A percentile compares a stretch with the other conserved stretches of the same genome.
Conservation (phyloP, 768 basidiomycete genomes). For the Phlegmacium glaucopus region DNA sequence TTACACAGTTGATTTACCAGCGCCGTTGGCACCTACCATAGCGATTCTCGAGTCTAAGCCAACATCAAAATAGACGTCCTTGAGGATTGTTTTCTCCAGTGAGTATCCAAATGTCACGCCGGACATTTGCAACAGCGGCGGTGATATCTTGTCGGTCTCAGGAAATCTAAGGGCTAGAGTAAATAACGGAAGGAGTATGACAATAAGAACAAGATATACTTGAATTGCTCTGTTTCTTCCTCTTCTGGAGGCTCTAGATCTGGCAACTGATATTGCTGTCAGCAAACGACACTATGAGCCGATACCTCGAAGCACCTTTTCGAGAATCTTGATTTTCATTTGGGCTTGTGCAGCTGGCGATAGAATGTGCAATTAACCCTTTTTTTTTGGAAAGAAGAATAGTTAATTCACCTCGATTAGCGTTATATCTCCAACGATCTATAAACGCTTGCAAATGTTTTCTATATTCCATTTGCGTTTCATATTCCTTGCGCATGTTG, state of each 20-base stretch:
- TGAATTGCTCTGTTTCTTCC: constrained; percentile 93
- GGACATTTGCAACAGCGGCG: constrained; percentile 89
- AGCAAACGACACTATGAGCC: not conserved
- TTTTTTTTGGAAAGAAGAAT: not conserved
- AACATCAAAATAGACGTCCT: constrained; percentile 83
- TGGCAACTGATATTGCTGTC: constrained; percentile 56
- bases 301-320: constrained; percentile 48
- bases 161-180: constrained; percentile 60
- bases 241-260: constrained; percentile 90
- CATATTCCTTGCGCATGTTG: constrained; percentile 92
- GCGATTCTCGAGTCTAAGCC: constrained; percentile 94
- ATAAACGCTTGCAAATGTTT: constrained; percentile 97
- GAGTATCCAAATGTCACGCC: constrained; percentile 90
- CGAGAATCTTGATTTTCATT: constrained; percentile 69
- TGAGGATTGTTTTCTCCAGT: constrained; percentile 71
- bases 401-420: constrained; percentile 68
- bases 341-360: constrained; percentile 79
- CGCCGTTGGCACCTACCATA: constrained; percentile 92
- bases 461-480: constrained; percentile 92
- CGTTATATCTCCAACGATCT: constrained; percentile 97
- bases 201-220: constrained; percentile 35
- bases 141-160: constrained; percentile 96
- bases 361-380: not conserved
- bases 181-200: not conserved
- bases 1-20: constrained; percentile 93